Evolutionary conservation across 2,329 filamentous ascomycete species (phyloP), one percentile per base, ranked within the genome.

Genomic region (Cladosporium sp.): DNA sequence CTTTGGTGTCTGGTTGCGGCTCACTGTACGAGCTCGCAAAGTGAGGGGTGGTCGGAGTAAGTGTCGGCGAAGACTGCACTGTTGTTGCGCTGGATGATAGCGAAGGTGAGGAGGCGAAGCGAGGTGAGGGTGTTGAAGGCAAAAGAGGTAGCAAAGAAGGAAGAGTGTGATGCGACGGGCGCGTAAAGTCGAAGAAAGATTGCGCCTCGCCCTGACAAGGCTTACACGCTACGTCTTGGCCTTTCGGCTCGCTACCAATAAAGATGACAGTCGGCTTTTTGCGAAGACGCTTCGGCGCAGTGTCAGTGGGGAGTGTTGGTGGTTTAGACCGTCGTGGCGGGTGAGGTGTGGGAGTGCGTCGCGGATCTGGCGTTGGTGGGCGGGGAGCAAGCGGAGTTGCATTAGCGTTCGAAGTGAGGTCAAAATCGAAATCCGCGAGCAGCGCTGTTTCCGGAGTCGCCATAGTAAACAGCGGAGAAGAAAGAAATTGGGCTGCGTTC

Each of bases 51-150:
- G 53, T 65, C 31, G 71, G 71, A 28, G 71, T 72, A 21, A 68
- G 65, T 26, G 68, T 69, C 14, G 70, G 70, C 44, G 70, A 71
- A 23, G 70, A 72, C 56, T 70, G 70, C 16, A 72, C 49, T 10
- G 71, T 72, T 16, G 69, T 69, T 31, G 69, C 65, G 18, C 69
- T 69, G 52, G 70, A 72, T 4, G 70, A 69, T 12, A 72, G 56
- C 33, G 71, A 72, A 14, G 71, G 71, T 3, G 65, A 65, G 16
- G 69, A 69, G 63, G 61, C 65, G 37, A 69, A 67, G 28, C 68
- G 68, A 44, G 66, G 67, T 40, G 62, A 66, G 21, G 71, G 71
- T 37, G 69, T 70, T 16, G 65, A 49, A 35, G 69, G 67, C 49
- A 52, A 57, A 29, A 64, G 52, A 57, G 67, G 62, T n/a, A 56